Evolutionary conservation across 352 stramenopile species (phyloP).

Genomic region (Aphanomyces euteiches): DNA sequence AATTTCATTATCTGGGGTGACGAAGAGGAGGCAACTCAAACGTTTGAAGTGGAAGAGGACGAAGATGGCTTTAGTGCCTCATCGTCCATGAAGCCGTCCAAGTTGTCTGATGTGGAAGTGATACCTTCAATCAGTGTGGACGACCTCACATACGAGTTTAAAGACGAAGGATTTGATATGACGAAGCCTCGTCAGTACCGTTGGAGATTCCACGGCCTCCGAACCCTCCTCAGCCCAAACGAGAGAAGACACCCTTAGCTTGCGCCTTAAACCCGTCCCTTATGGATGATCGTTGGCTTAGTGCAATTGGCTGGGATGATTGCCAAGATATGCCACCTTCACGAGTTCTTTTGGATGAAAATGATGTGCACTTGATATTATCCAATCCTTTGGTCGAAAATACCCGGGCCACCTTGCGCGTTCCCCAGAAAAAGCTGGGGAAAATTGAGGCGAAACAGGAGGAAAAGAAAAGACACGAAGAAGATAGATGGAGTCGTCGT

Average conservation of each 20-base stretch:
- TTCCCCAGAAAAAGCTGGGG: constrained; percentile 78
- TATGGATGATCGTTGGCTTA: constrained; percentile 64
- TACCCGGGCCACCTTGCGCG: constrained; percentile 70
- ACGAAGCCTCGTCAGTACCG: constrained; percentile 69
- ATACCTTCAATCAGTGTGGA: too few species aligned
- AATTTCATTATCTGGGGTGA: too few species aligned
- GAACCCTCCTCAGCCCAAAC: constrained; percentile 29
- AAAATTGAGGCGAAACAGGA: constrained; percentile 62
- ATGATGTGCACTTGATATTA: constrained; percentile 74
- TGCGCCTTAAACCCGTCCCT: constrained; percentile 69
- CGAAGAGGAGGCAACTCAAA: too few species aligned
- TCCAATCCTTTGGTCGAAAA: constrained; percentile 75
- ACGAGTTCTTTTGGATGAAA: constrained; percentile 78
- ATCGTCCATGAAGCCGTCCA: too few species aligned
- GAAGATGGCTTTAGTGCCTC: too few species aligned
- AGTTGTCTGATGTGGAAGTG: too few species aligned
- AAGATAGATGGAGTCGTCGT: too few species aligned
- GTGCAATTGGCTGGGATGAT: constrained; percentile 73
- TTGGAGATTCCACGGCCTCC: constrained; percentile 43
- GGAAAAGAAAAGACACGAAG: constrained; percentile 71
- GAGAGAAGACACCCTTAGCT: constrained; percentile 34
- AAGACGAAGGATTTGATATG: constrained; percentile 62
- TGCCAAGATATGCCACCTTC: constrained; percentile 77
- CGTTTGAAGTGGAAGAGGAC: too few species aligned
- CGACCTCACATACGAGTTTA: background rate